A percentile compares a stretch with the other conserved stretches of the same genome.
phyloP scores from a whole-genome alignment of 352 stramenopile species.

The Phytophthora tentaculata region DNA sequence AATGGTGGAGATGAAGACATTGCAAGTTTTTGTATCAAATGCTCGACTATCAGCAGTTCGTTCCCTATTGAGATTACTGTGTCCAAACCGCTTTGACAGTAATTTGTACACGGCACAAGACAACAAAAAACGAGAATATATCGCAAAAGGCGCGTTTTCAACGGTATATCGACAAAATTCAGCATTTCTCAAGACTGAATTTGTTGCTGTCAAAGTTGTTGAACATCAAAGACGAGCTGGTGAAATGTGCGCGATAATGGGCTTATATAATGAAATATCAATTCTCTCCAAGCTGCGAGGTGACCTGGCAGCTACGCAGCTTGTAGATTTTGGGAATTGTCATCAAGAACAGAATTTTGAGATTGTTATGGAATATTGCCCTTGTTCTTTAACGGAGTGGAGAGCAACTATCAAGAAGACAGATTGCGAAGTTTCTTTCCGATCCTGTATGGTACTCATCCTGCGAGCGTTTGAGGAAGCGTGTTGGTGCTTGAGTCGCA shows the following conservation, averaged over 20 bases:
- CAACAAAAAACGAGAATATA: constrained; percentile 28
- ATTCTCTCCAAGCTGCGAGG: constrained; percentile 57
- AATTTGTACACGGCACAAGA: constrained; percentile 39
- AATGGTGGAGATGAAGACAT: constrained; percentile 40
- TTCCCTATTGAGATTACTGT: constrained; percentile 43
- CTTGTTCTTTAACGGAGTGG: constrained; percentile 57
- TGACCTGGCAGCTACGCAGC: constrained; percentile 54
- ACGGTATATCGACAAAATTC: constrained; percentile 47
- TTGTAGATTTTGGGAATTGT: constrained; percentile 68
- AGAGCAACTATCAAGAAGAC: constrained; percentile 13
- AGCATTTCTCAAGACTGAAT: constrained; percentile 14
- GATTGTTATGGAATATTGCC: constrained; percentile 68
- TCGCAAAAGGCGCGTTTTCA: constrained; percentile 59
- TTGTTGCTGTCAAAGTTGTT: constrained; percentile 62
- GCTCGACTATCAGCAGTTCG: constrained; percentile 38
- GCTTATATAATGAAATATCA: constrained; percentile 60
- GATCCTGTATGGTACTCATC: constrained; percentile 48
- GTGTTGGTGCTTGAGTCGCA: constrained; percentile 38
- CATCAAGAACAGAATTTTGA: constrained; percentile 49
- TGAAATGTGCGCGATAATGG: constrained; percentile 47
- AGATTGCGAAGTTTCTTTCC: constrained; percentile 35
- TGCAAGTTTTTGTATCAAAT: constrained; percentile 34
- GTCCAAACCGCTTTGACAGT: constrained; percentile 48
- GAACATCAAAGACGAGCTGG: constrained; percentile 49
- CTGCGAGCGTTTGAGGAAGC: constrained; percentile 51